These are phyloP conservation scores for Tuber magnatum DNA, from an alignment of 495 filamentous ascomycete genomes.

Conservation along the genomic window DNA sequence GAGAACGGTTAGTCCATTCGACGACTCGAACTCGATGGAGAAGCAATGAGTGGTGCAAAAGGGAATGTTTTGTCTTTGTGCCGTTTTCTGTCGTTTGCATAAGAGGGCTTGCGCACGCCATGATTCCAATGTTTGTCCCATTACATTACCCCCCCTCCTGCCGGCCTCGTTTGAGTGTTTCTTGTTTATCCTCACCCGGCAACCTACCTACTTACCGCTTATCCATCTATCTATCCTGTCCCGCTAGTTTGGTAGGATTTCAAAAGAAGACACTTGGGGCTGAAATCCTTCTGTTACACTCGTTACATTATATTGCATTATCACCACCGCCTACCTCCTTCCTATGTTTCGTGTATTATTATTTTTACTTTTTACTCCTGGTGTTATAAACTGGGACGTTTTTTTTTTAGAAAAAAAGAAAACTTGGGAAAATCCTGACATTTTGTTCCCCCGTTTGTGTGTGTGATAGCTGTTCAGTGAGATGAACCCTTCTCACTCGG, in stretches of 20 bases:
- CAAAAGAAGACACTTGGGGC: not conserved
- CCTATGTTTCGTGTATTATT: not conserved
- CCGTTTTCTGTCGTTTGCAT: not conserved
- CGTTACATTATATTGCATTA: not conserved
- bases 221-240: not conserved
- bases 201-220: not conserved
- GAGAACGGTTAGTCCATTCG: slow-evolving; percentile 39
- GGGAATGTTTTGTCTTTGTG: not conserved
- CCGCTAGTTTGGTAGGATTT: not conserved
- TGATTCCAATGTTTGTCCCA: not conserved
- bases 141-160: not conserved
- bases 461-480: not conserved
- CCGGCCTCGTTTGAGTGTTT: not conserved
- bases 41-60: slow-evolving; percentile 2
- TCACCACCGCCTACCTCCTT: not conserved
- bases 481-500: not conserved
- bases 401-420: not conserved
- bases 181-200: not conserved
- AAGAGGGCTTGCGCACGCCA: not conserved
- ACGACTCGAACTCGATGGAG: slow-evolving; percentile 39
- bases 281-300: not conserved
- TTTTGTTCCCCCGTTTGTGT: not conserved
- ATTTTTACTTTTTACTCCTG: not conserved
- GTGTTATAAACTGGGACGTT: not conserved
- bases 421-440: too few species aligned